Base-by-base conservation (phyloP, 2,329 filamentous ascomycete species). In the Chaetomium strumarium region DNA sequence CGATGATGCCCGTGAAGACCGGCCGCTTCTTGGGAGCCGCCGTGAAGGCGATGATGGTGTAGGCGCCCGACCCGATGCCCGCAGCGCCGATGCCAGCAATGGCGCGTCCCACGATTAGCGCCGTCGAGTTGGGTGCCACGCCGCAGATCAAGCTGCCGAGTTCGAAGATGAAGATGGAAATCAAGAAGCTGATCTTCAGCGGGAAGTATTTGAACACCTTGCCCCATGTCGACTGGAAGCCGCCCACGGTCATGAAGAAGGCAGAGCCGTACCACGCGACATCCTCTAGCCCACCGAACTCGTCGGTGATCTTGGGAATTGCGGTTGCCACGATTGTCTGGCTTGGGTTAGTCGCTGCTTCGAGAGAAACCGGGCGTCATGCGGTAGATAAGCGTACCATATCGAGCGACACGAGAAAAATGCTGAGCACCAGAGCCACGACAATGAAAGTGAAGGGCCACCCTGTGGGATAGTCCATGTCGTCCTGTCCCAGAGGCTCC, bases 321-420 rank as follows among this genome's bases (percentile, higher is more conserved):
- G 59, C 59, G 5, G 59, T 61, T 2, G 59, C 59, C 2, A 61
- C 58, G 36, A 61, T 60, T n/a, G 57, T 61, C 57, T 58, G 44
- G 20, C 13, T 2, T 5, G 20, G 6, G 29, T 37, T 37, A 34
- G 24, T 20, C 4, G 2, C 19, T n/a, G 14, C 40, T 17, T 7
- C 16, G 3, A 38, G n/a, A n/a, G n/a, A 24, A 39, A 14, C 7
- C 1, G 9, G 33, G 33, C 4, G 3, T 34, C 33, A 34, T 14
- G 13, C 8, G 30, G 10, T 5, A 30, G 31, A 19, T 11, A 13
- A 12, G 9, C 33, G 4, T 31, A 56, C 55, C 55, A 56, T 53
- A 24, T 58, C 55, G n/a, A 59, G 55, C 0, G 55, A 55, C 1
- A 57, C 43, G 1, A 59, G 41, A 8, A 59, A 59, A 19, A 59